Conservation (phyloP, 164 flowering plant genomes). For the Sextonia rubra region DNA sequence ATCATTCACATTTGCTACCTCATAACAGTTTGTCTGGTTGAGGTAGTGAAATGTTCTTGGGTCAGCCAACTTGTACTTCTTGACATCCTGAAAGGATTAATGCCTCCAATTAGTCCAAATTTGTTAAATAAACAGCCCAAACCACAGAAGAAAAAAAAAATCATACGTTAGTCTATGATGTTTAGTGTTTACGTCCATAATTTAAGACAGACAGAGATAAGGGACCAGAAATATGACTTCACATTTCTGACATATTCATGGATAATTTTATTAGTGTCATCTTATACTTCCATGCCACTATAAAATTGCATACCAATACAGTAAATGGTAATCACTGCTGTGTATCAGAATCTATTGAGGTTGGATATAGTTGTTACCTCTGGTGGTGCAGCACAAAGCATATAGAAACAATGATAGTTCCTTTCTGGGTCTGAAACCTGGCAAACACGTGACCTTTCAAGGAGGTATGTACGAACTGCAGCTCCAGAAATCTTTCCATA, state of each 20-base stretch:
- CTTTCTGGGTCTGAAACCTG: conserved; percentile 82
- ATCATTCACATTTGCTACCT: conserved; percentile 65
- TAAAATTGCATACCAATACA: too few species aligned
- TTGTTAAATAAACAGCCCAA: not conserved
- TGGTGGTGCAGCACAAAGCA: conserved; percentile 87
- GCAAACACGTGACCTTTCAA: conserved; percentile 84
- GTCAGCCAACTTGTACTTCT: conserved; percentile 59
- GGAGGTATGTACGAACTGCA: conserved; percentile 77
- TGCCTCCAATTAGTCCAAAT: not conserved
- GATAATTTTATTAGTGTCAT: not conserved
- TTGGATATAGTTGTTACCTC: conserved; percentile 45
- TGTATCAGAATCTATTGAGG: not conserved
- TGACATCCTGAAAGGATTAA: conserved; percentile 47
- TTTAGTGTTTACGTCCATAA: not conserved
- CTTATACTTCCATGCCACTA: not conserved
- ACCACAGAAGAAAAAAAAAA: too few species aligned
- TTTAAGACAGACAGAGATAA: too few species aligned
- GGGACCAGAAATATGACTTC: not conserved
- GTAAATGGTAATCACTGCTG: not conserved
- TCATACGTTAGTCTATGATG: not conserved
- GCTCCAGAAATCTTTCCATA: conserved; percentile 80
- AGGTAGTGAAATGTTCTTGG: conserved; percentile 77
- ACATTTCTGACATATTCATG: not conserved
- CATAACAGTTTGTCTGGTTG: conserved; percentile 72
- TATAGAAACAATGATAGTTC: conserved; percentile 82